These are phyloP conservation scores for Brettanomyces anomalus DNA, from an alignment of 805 yeast species.

Conservation along the genomic window DNA sequence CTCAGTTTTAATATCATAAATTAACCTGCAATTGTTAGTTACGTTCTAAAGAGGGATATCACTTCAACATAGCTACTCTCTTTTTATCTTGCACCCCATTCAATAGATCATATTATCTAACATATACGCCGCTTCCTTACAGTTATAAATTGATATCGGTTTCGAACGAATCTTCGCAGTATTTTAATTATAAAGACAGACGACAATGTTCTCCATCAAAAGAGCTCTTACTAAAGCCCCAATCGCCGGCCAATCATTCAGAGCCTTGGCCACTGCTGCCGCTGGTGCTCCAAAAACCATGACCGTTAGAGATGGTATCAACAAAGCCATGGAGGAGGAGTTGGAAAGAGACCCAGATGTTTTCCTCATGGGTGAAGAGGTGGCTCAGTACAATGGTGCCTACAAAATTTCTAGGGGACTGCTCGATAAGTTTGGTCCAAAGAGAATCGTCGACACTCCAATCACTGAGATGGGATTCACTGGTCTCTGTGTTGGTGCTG, in stretches of 20 bases:
- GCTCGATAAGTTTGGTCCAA: slow-evolving; percentile 89
- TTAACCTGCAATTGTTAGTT: no score
- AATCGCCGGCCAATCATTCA: slow-evolving; percentile 17
- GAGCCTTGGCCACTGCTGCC: slow-evolving; percentile 30
- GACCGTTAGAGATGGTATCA: slow-evolving; percentile 96
- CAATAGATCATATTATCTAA: background rate
- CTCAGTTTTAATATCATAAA: no score
- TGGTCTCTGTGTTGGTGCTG: slow-evolving; percentile 91
- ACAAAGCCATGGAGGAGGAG: slow-evolving; percentile 94
- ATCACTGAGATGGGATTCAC: slow-evolving; percentile 99
- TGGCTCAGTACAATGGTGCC: slow-evolving; percentile 98
- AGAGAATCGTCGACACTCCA: slow-evolving; percentile 92
- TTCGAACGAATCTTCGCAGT: no score
- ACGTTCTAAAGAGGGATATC: background rate
- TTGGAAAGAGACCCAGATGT: slow-evolving; percentile 92
- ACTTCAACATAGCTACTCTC: background rate
- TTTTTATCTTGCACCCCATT: slow-evolving; percentile 6
- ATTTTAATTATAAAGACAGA: no score
- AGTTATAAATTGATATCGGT: no score
- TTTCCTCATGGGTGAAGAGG: slow-evolving; percentile 97
- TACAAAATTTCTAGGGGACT: slow-evolving; percentile 95
- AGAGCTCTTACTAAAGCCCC: slow-evolving; percentile 12
- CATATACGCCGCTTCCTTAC: no score
- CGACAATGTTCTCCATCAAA: slow-evolving; percentile 5
- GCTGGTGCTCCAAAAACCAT: slow-evolving; percentile 48